Evolutionary conservation across 148 eudicot species (phyloP).

Genomic region (Persicaria maculosa): DNA sequence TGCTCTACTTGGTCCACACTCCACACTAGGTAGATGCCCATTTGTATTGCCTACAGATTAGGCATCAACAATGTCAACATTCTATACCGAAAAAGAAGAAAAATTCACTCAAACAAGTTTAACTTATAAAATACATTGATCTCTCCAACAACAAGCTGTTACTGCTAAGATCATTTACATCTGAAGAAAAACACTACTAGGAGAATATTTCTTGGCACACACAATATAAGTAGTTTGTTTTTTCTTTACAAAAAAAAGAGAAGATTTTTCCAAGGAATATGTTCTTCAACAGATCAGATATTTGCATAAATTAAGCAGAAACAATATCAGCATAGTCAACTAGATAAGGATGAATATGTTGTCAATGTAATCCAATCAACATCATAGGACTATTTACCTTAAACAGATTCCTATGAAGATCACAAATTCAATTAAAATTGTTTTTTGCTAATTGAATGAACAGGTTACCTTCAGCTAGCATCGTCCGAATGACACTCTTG

Average conservation of each 20-base stretch:
- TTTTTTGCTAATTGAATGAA: background rate
- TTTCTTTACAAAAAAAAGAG: no score
- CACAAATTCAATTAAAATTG: background rate
- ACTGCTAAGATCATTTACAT: no score
- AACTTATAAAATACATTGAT: no score
- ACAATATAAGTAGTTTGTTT: no score
- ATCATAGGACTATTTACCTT: background rate
- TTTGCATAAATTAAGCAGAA: background rate
- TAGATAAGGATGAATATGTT: background rate
- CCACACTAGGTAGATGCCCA: constrained; percentile 6
- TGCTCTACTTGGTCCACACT: background rate
- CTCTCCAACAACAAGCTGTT: background rate
- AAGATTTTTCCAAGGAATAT: no score
- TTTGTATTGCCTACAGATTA: background rate
- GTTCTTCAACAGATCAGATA: background rate
- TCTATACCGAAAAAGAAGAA: background rate
- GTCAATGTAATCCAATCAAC: background rate
- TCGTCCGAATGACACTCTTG: background rate
- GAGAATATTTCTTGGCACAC: background rate
- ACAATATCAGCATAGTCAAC: background rate
- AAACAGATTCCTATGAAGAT: background rate
- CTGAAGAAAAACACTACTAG: background rate
- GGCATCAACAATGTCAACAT: constrained; percentile 1
- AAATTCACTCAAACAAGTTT: background rate
- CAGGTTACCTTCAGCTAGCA: background rate